phyloP scores from a whole-genome alignment of 225 moss, liverwort and hornwort species.

The Bryoerythrophyllum caledonicum region DNA sequence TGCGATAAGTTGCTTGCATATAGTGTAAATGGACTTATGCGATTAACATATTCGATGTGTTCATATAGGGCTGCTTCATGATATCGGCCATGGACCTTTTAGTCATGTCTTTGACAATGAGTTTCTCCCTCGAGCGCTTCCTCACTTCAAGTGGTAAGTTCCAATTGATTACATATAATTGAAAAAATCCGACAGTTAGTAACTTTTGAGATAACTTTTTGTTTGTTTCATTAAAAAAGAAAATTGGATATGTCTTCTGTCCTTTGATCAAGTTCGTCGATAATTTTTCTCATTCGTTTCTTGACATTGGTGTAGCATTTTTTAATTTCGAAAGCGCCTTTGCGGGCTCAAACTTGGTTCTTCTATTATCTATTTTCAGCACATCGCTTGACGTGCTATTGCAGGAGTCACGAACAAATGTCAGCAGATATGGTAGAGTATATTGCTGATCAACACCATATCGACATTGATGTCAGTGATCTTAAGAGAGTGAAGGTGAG shows the following conservation, averaged over 20 bases:
- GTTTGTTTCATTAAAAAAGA: not conserved
- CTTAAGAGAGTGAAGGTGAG: slow-evolving; percentile 76
- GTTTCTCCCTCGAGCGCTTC: slow-evolving; percentile 78
- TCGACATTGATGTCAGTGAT: slow-evolving; percentile 76
- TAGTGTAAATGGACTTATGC: slow-evolving; percentile 6
- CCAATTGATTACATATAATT: not conserved
- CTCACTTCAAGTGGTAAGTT: slow-evolving; percentile 68
- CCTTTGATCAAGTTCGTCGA: slow-evolving; percentile 13
- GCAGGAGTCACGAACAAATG: slow-evolving; percentile 98
- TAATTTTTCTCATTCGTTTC: not conserved
- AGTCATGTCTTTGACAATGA: slow-evolving; percentile 91
- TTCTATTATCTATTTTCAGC: slow-evolving; percentile 4
- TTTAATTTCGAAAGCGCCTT: not conserved
- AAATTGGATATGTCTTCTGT: not conserved
- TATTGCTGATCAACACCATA: slow-evolving; percentile 81
- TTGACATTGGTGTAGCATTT: slow-evolving; percentile 1
- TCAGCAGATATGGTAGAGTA: slow-evolving; percentile 91
- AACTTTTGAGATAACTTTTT: not conserved
- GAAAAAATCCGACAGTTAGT: not conserved
- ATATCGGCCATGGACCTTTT: slow-evolving; percentile 90
- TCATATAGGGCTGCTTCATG: slow-evolving; percentile 78
- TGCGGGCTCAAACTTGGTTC: slow-evolving; percentile 14
- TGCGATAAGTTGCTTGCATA: slow-evolving; percentile 4
- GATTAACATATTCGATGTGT: slow-evolving; percentile 6
- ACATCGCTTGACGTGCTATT: slow-evolving; percentile 17